Conservation (phyloP, 352 stramenopile species). For the Globisporangium nodosum region DNA sequence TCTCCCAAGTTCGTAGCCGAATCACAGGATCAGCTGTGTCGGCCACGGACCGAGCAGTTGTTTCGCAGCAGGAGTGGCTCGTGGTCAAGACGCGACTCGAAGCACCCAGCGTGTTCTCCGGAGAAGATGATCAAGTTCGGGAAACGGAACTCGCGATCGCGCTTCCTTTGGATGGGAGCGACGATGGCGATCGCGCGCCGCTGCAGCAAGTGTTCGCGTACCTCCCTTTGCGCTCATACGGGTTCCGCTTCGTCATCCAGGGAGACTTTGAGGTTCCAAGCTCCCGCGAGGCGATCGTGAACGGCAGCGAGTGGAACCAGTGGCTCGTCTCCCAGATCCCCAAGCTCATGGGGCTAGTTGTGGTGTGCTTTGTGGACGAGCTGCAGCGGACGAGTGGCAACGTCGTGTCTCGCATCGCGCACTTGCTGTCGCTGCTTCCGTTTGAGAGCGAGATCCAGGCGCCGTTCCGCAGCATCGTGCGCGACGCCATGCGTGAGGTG, state of each 20-base stretch:
- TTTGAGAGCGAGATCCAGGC: slow-evolving; percentile 68
- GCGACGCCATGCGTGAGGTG: slow-evolving; percentile 56
- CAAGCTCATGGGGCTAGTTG: slow-evolving; percentile 28
- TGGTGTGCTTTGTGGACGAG: slow-evolving; percentile 16
- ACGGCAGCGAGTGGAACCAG: slow-evolving; percentile 85
- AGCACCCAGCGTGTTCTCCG: slow-evolving; percentile 17
- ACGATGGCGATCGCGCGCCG: slow-evolving; percentile 23
- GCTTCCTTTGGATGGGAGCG: slow-evolving; percentile 23
- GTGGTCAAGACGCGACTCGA: slow-evolving; percentile 39
- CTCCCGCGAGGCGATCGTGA: slow-evolving; percentile 78
- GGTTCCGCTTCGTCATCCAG: slow-evolving; percentile 83
- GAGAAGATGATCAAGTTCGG: slow-evolving; percentile 6
- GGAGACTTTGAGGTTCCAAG: slow-evolving; percentile 84
- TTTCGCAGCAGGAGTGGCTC: slow-evolving; percentile 52
- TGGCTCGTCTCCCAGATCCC: slow-evolving; percentile 78
- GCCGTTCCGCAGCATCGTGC: slow-evolving; percentile 55
- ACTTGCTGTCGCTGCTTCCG: slow-evolving; percentile 49
- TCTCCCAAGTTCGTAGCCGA: slow-evolving; percentile 12
- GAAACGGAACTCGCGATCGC: slow-evolving; percentile 58
- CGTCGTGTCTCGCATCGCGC: slow-evolving; percentile 15
- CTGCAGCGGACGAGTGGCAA: not conserved
- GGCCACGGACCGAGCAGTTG: slow-evolving; percentile 3
- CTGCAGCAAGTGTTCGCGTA: slow-evolving; percentile 84
- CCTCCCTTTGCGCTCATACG: slow-evolving; percentile 72
- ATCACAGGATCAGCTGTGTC: slow-evolving; percentile 6